phyloP scores from a whole-genome alignment of 2,329 filamentous ascomycete genomes.

The Didymellaceae sp. region DNA sequence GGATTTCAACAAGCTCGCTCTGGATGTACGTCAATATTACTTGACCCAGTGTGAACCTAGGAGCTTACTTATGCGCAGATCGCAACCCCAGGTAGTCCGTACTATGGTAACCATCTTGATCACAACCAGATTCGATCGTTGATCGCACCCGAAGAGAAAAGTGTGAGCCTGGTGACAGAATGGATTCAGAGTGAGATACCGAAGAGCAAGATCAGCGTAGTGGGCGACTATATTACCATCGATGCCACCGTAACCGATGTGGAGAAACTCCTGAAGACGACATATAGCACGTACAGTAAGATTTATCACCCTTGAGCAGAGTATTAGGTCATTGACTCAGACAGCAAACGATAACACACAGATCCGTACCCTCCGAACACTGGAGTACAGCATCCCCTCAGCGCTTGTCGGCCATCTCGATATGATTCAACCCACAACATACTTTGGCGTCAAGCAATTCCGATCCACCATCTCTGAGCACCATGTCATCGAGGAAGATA shows the following conservation, averaged over 20 bases:
- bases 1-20: conserved; percentile 27
- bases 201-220: conserved; percentile 54
- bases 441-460: conserved; percentile 34
- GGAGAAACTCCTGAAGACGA: conserved; percentile 57
- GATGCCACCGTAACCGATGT: conserved; percentile 55
- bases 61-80: conserved; percentile 33
- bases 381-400: conserved; percentile 35
- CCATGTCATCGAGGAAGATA: conserved; percentile 18
- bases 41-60: neutral
- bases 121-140: conserved; percentile 57
- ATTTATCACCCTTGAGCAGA: neutral
- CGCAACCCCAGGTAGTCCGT: conserved; percentile 58
- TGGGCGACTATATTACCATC: conserved; percentile 61
- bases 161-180: conserved; percentile 56
- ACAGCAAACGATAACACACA: conserved; percentile 11
- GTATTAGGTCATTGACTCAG: neutral
- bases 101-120: conserved; percentile 61
- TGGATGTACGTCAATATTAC: conserved; percentile 19
- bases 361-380: conserved; percentile 19
- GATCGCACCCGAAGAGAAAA: conserved; percentile 58
- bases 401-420: conserved; percentile 49
- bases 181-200: conserved; percentile 60
- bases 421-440: conserved; percentile 60
- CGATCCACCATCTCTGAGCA: conserved; percentile 28
- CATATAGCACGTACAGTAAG: conserved; percentile 52